Conservation (phyloP, 2,329 filamentous ascomycete genomes). For the Paraconiothyrium brasiliense region DNA sequence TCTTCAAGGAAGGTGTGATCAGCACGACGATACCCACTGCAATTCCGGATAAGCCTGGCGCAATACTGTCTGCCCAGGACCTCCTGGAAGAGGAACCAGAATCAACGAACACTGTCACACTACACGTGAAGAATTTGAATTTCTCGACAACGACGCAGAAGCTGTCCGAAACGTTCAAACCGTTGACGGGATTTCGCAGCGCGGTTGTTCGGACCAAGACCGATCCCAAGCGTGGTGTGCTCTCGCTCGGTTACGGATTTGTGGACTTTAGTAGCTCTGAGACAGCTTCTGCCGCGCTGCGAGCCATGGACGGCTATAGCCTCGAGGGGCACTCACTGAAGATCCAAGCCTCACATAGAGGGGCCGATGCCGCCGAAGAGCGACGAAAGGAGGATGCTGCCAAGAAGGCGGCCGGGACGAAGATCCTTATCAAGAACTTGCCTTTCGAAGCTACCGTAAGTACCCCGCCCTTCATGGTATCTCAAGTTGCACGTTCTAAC, state of each 20-base stretch:
- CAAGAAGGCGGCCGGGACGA: slow-evolving; percentile 84
- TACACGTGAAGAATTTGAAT: slow-evolving; percentile 94
- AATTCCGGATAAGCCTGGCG: slow-evolving; percentile 35
- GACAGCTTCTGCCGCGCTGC: slow-evolving; percentile 80
- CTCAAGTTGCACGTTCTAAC: slow-evolving; percentile 28
- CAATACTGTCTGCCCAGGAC: slow-evolving; percentile 74
- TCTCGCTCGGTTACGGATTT: slow-evolving; percentile 97
- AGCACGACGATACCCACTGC: slow-evolving; percentile 47
- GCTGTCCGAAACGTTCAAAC: slow-evolving; percentile 79
- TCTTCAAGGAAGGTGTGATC: slow-evolving; percentile 65
- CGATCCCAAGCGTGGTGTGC: slow-evolving; percentile 87
- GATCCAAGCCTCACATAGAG: slow-evolving; percentile 87
- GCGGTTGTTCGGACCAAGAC: slow-evolving; percentile 92
- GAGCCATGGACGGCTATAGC: slow-evolving; percentile 86
- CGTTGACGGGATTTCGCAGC: slow-evolving; percentile 87
- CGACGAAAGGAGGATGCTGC: slow-evolving; percentile 81
- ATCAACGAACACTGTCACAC: slow-evolving; percentile 73
- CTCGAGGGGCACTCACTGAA: slow-evolving; percentile 88
- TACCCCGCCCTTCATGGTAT: slow-evolving; percentile 17
- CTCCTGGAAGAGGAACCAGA: slow-evolving; percentile 69
- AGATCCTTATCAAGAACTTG: slow-evolving; percentile 98
- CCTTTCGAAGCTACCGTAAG: slow-evolving; percentile 79
- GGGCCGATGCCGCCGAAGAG: slow-evolving; percentile 86
- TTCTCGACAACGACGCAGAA: slow-evolving; percentile 84
- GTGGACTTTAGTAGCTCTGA: slow-evolving; percentile 83